Evolutionary conservation across 805 yeast genomes (phyloP).

Genomic region (Ogataea methanolica): DNA sequence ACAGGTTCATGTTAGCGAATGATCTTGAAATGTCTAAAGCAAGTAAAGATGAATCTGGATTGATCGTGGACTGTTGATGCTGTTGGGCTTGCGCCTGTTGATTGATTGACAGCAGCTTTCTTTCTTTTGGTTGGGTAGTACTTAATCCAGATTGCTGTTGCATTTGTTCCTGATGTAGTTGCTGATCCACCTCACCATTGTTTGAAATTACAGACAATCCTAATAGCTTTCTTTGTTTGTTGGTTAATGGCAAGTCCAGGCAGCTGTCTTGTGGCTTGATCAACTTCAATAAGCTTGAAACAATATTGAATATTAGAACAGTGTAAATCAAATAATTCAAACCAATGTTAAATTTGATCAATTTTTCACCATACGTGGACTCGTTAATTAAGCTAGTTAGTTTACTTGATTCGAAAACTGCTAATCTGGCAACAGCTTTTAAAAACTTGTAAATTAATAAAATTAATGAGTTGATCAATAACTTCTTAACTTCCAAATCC

Average conservation of each 20-base stretch:
- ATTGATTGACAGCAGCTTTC: not conserved
- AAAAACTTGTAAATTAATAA: constrained; percentile 28
- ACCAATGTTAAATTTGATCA: constrained; percentile 6
- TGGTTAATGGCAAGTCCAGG: constrained; percentile 44
- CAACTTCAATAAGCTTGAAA: constrained; percentile 27
- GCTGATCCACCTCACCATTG: constrained; percentile 2
- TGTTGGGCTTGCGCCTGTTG: not conserved
- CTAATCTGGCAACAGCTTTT: constrained; percentile 6
- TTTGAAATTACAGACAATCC: constrained; percentile 32
- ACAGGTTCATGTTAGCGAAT: constrained; percentile 26
- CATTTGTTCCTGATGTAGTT: constrained; percentile 1
- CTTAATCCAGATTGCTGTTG: not conserved
- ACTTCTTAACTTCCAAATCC: constrained; percentile 32
- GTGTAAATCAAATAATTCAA: constrained; percentile 19
- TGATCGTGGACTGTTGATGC: constrained; percentile 6
- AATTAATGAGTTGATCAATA: constrained; percentile 27
- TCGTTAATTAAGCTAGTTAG: constrained; percentile 9
- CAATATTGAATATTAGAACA: constrained; percentile 27
- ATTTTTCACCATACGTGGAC: not conserved
- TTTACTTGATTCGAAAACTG: constrained; percentile 18
- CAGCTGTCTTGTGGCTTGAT: constrained; percentile 45
- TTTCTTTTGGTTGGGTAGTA: constrained; percentile 1
- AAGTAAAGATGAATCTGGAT: constrained; percentile 14
- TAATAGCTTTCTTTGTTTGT: constrained; percentile 40
- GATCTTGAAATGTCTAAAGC: constrained; percentile 24